phyloP scores from a whole-genome alignment of 139 green algal species.

The Closterium sp. region DNA sequence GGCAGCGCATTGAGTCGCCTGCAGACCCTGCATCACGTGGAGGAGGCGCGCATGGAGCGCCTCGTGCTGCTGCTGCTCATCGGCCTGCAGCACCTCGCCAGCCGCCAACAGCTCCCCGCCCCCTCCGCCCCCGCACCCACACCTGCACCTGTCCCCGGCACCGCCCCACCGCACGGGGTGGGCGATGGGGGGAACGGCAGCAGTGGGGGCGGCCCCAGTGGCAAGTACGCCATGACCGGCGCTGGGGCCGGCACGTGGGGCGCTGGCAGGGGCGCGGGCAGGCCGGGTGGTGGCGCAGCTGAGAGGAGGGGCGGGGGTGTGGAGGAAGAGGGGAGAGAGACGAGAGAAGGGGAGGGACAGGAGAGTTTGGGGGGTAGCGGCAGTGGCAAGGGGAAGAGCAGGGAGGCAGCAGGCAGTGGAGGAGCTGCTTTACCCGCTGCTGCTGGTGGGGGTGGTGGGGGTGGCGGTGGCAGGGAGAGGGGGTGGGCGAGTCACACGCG shows the following conservation, averaged over 20 bases:
- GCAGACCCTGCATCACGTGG: conserved; percentile 42
- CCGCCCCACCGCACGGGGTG: not conserved
- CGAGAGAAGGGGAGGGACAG: not conserved
- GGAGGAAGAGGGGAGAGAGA: not conserved
- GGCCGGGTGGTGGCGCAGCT: not conserved
- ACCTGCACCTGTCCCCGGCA: not conserved
- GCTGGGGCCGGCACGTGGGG: not conserved
- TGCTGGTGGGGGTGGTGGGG: not conserved
- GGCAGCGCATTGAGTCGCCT: conserved; percentile 41
- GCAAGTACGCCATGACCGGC: not conserved
- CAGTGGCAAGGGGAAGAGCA: not conserved
- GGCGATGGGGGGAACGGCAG: not conserved
- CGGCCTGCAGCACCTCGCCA: conserved; percentile 39
- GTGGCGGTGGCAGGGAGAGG: not conserved
- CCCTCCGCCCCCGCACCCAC: not conserved
- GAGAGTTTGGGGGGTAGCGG: not conserved
- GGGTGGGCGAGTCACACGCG: not conserved
- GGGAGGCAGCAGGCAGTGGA: not conserved
- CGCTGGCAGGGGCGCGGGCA: not conserved
- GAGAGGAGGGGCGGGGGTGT: not conserved
- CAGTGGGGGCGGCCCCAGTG: not conserved
- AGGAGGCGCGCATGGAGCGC: conserved; percentile 22
- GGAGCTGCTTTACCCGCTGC: not conserved
- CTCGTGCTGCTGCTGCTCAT: conserved; percentile 37
- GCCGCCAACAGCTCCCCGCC: not conserved